Conservation (phyloP, 139 green algal species). For the Diplosphaera chodatii region DNA sequence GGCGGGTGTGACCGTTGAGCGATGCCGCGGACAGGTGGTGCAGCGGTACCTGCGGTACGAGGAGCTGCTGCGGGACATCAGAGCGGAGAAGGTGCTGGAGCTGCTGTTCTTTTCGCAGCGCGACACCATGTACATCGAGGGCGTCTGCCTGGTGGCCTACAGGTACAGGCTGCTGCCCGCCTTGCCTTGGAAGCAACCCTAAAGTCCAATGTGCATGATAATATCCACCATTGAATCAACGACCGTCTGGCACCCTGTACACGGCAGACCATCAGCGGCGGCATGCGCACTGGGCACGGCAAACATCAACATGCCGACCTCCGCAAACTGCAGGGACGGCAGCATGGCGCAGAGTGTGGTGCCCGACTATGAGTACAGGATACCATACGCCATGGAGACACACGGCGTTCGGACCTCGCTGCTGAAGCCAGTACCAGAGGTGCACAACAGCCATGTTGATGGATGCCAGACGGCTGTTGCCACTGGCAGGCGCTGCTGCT, state of each 20-base stretch:
- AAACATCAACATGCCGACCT: no score
- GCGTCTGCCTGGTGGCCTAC: constrained; percentile 54
- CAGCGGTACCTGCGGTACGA: constrained; percentile 13
- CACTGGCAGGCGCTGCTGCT: no score
- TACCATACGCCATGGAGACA: constrained; percentile 60
- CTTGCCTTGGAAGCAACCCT: no score
- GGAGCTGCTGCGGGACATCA: constrained; percentile 60
- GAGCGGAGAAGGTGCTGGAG: constrained; percentile 34
- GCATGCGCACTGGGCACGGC: no score
- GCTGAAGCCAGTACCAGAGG: constrained; percentile 11
- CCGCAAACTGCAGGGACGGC: no score
- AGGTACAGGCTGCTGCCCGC: background rate
- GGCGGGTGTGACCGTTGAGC: no score
- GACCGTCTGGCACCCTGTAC: no score
- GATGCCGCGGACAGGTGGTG: background rate
- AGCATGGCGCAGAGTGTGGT: constrained; percentile 56
- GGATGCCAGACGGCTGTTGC: no score
- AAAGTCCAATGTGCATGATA: no score
- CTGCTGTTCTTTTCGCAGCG: constrained; percentile 53
- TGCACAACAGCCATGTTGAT: background rate
- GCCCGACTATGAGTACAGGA: constrained; percentile 45
- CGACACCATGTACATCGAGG: constrained; percentile 19
- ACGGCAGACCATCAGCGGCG: no score
- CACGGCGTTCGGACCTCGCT: constrained; percentile 38
- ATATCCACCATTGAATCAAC: no score